Percentiles rank a stretch among this genome's conserved stretches.
phyloP scores from a whole-genome alignment of 345 rosid genomes.

The Leavenworthia alabamica region DNA sequence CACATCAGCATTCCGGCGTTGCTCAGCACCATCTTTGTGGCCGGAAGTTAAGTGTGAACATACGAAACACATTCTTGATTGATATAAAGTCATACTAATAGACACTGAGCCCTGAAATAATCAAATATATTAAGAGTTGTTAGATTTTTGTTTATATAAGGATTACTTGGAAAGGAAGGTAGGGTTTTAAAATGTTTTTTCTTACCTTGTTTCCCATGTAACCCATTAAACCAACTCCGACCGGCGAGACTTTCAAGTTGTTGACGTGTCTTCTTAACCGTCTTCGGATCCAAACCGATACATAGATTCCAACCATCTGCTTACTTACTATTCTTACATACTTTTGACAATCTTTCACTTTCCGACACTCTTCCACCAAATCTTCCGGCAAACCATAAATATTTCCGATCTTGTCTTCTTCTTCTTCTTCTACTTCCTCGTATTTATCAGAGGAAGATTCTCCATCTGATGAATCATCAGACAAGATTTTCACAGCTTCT shows the following conservation, averaged over 20 bases:
- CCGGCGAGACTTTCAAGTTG: slow-evolving; percentile 86
- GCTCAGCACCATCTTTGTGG: slow-evolving; percentile 85
- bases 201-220: slow-evolving; percentile 98
- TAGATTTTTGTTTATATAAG: not conserved
- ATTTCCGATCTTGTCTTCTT: slow-evolving; percentile 14
- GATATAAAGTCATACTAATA: slow-evolving; percentile 86
- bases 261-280: slow-evolving; percentile 80
- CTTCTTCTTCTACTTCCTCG: too few species aligned
- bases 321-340: slow-evolving; percentile 90
- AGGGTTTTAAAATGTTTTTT: not conserved
- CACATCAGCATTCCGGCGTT: slow-evolving; percentile 87
- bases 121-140: not conserved
- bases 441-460: slow-evolving; percentile 26
- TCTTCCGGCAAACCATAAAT: slow-evolving; percentile 23
- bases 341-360: slow-evolving; percentile 33
- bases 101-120: slow-evolving; percentile 91
- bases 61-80: slow-evolving; percentile 89
- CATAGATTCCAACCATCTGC: slow-evolving; percentile 97
- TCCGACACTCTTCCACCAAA: slow-evolving; percentile 29
- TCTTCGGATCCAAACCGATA: slow-evolving; percentile 88
- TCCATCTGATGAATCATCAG: slow-evolving; percentile 22
- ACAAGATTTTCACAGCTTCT: slow-evolving; percentile 45
- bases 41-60: slow-evolving; percentile 98
- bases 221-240: slow-evolving; percentile 99
- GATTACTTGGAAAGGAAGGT: slow-evolving; percentile 21